phyloP scores from a whole-genome alignment of 768 basidiomycete genomes.

The Russula vinacea region DNA sequence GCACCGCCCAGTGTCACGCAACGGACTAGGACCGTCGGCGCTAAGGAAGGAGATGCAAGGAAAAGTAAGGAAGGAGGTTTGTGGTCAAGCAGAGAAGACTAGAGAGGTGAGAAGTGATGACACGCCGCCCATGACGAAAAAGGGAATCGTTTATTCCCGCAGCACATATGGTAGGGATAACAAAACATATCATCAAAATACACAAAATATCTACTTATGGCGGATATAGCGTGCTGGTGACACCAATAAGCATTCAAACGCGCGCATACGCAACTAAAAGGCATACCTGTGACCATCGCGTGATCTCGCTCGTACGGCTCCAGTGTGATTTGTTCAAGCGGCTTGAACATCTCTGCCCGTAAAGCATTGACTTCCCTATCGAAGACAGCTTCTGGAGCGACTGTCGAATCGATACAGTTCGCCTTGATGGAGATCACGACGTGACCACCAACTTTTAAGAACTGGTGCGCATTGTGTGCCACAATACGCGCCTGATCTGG shows the following conservation, averaged over 20 bases:
- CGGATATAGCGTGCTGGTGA: conserved; percentile 47
- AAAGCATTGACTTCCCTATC: conserved; percentile 81
- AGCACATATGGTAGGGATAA: conserved; percentile 11
- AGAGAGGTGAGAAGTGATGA: neutral
- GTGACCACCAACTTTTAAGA: conserved; percentile 93
- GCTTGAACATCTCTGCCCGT: conserved; percentile 79
- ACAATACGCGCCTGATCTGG: conserved; percentile 99
- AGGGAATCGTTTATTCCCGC: neutral
- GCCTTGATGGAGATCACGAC: conserved; percentile 98
- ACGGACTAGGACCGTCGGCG: conserved; percentile 6
- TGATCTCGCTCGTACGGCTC: conserved; percentile 92
- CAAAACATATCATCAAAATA: conserved; percentile 26
- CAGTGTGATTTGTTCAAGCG: conserved; percentile 91
- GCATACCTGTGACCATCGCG: conserved; percentile 81
- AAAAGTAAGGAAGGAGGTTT: neutral
- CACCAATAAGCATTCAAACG: conserved; percentile 1
- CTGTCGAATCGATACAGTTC: conserved; percentile 97
- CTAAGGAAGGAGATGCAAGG: neutral
- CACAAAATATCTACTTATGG: conserved; percentile 36
- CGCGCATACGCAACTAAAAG: neutral
- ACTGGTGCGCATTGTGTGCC: conserved; percentile 85
- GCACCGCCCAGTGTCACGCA: conserved; percentile 1
- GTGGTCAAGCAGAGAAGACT: neutral
- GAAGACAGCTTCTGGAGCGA: conserved; percentile 84
- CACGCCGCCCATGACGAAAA: conserved; percentile 15